phyloP scores from a whole-genome alignment of 75 land plant genomes.

The Picea sitchensis region DNA sequence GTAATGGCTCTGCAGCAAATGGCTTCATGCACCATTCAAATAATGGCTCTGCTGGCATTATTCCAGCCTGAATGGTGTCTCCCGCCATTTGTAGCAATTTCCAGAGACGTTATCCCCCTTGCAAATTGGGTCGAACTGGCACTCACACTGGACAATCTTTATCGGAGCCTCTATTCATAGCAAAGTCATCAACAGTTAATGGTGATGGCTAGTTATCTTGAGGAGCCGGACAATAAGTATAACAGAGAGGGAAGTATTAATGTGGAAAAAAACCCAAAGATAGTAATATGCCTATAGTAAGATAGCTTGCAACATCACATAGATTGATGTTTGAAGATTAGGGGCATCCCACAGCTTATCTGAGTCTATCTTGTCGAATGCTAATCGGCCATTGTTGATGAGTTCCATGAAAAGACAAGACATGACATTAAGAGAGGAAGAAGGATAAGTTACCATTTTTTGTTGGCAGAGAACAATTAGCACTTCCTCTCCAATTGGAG shows the following conservation, averaged over 20 bases:
- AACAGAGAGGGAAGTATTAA: too few relatives aligned
- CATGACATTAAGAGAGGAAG: background rate
- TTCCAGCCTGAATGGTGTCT: background rate
- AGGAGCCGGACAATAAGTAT: too few relatives aligned
- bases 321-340: background rate
- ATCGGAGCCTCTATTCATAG: background rate
- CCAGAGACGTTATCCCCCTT: background rate
- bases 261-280: too few relatives aligned
- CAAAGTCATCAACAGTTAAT: background rate
- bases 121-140: background rate
- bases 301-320: background rate
- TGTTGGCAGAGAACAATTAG: slow-evolving; percentile 43
- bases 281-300: background rate
- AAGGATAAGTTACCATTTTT: slow-evolving; percentile 7
- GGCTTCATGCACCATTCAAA: too few relatives aligned
- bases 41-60: background rate
- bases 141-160: background rate
- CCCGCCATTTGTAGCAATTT: background rate
- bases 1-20: too few relatives aligned
- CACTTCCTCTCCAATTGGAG: slow-evolving; percentile 42
- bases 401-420: background rate
- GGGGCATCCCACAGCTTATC: background rate
- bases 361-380: background rate
- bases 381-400: background rate
- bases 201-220: background rate